These are phyloP conservation scores for Calendula officinalis DNA, from an alignment of 129 eudicot genomes.

Conservation along the genomic window DNA sequence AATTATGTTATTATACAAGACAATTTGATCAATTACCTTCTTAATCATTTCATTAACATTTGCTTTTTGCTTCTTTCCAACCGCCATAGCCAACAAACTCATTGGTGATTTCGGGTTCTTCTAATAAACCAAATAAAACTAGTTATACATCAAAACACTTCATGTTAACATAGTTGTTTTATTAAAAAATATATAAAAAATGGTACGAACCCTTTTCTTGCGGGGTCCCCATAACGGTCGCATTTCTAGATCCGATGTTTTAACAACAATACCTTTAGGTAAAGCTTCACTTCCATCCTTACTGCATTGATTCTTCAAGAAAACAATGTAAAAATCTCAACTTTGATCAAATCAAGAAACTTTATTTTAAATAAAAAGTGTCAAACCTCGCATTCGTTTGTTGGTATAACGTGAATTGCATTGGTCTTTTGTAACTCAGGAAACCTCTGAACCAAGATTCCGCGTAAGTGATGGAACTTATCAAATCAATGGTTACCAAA, in stretches of 20 bases:
- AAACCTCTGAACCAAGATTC: slow-evolving; percentile 44
- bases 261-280: slow-evolving; percentile 68
- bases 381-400: slow-evolving; percentile 58
- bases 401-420: slow-evolving; percentile 21
- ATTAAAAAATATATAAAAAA: background rate
- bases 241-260: slow-evolving; percentile 76
- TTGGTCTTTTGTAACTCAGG: slow-evolving; percentile 33
- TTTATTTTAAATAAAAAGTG: background rate
- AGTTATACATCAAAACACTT: slow-evolving; percentile 7
- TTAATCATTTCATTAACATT: slow-evolving; percentile 74
- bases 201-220: slow-evolving; percentile 38
- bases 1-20: background rate
- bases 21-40: slow-evolving; percentile 48
- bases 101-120: slow-evolving; percentile 51
- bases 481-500: slow-evolving; percentile 22
- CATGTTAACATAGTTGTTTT: background rate
- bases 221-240: slow-evolving; percentile 70
- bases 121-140: slow-evolving; percentile 25
- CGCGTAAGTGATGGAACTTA: slow-evolving; percentile 30
- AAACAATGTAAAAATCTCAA: background rate
- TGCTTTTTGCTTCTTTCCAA: slow-evolving; percentile 75
- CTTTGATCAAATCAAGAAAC: background rate
- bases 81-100: slow-evolving; percentile 89
- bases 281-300: slow-evolving; percentile 70
- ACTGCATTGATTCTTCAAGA: slow-evolving; percentile 48